phyloP scores from a whole-genome alignment of 805 yeast genomes.

The Candida vartiovaarae region DNA sequence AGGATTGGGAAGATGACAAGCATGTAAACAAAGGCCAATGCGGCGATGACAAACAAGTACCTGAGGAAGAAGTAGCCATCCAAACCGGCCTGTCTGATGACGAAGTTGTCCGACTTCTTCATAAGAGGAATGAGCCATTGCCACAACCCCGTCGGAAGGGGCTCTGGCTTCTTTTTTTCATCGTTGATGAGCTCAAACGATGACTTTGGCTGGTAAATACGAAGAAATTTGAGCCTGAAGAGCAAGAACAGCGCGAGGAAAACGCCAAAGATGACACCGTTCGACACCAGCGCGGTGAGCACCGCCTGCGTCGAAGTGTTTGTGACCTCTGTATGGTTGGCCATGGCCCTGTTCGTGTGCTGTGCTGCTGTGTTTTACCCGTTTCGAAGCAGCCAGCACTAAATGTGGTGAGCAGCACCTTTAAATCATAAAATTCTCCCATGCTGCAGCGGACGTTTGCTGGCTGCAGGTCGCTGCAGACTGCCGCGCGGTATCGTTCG shows the following conservation, averaged over 20 bases:
- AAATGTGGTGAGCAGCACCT: too few species aligned
- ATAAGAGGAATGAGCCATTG: conserved; percentile 65
- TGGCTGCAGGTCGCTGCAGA: too few species aligned
- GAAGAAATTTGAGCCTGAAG: conserved; percentile 54
- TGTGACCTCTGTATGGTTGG: conserved; percentile 10
- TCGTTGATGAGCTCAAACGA: conserved; percentile 51
- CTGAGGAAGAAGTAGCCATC: conserved; percentile 91
- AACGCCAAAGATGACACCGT: conserved; percentile 56
- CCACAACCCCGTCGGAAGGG: conserved; percentile 61
- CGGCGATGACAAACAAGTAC: conserved; percentile 53
- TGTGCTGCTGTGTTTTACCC: too few species aligned
- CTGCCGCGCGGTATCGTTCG: too few species aligned
- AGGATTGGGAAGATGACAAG: conserved; percentile 55
- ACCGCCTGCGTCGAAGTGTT: conserved; percentile 67
- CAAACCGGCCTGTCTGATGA: conserved; percentile 83
- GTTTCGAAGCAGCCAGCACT: too few species aligned
- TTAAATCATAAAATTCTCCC: too few species aligned
- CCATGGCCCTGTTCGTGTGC: conserved; percentile 2
- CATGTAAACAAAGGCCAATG: conserved; percentile 49
- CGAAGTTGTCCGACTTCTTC: conserved; percentile 61
- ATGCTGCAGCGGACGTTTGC: too few species aligned
- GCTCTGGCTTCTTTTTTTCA: conserved; percentile 61
- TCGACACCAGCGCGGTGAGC: conserved; percentile 60
- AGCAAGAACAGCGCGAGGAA: conserved; percentile 59
- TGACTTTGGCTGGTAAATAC: conserved; percentile 83